A percentile compares a stretch with the other conserved stretches of the same genome.
Conservation (phyloP, 2,329 filamentous ascomycete genomes). For the Alternaria triticimaculans region DNA sequence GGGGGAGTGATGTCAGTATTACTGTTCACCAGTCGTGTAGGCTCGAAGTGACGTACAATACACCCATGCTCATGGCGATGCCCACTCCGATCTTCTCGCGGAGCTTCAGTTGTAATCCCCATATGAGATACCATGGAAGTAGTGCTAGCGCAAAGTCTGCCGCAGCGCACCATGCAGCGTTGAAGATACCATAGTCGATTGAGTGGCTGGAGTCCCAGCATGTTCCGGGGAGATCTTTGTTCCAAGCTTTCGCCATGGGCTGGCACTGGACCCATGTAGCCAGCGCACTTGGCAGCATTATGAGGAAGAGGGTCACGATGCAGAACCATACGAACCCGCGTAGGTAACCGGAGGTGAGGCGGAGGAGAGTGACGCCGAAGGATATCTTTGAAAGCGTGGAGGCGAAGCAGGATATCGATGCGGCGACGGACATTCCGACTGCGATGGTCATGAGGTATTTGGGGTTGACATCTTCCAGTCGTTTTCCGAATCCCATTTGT, state of each 20-base stretch:
- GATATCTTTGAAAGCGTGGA: slow-evolving; percentile 37
- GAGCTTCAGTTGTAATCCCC: slow-evolving; percentile 25
- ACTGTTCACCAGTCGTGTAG: too few species aligned
- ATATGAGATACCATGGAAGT: slow-evolving; percentile 37
- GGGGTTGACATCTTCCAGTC: slow-evolving; percentile 19
- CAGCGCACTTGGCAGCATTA: slow-evolving; percentile 34
- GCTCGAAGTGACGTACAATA: slow-evolving; percentile 20
- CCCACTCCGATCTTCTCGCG: slow-evolving; percentile 38
- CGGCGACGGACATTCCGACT: slow-evolving; percentile 21
- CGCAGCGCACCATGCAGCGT: slow-evolving; percentile 32
- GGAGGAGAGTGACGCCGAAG: slow-evolving; percentile 37
- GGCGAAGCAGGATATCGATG: slow-evolving; percentile 34
- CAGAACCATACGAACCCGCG: slow-evolving; percentile 33
- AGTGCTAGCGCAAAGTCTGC: slow-evolving; percentile 36
- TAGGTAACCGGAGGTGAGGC: slow-evolving; percentile 22
- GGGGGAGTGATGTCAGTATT: background rate
- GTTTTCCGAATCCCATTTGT: slow-evolving; percentile 33
- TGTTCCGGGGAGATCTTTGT: slow-evolving; percentile 17
- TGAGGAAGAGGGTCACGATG: slow-evolving; percentile 30
- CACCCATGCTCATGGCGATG: slow-evolving; percentile 40
- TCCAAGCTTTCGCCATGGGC: slow-evolving; percentile 26
- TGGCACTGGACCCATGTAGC: slow-evolving; percentile 30
- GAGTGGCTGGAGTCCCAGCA: slow-evolving; percentile 28
- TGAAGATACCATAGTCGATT: slow-evolving; percentile 37
- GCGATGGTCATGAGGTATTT: slow-evolving; percentile 24